A percentile compares a stretch with the other conserved stretches of the same genome.
Conservation (phyloP, 2,329 filamentous ascomycete species). For the Lasiodiplodia hormozganensis region DNA sequence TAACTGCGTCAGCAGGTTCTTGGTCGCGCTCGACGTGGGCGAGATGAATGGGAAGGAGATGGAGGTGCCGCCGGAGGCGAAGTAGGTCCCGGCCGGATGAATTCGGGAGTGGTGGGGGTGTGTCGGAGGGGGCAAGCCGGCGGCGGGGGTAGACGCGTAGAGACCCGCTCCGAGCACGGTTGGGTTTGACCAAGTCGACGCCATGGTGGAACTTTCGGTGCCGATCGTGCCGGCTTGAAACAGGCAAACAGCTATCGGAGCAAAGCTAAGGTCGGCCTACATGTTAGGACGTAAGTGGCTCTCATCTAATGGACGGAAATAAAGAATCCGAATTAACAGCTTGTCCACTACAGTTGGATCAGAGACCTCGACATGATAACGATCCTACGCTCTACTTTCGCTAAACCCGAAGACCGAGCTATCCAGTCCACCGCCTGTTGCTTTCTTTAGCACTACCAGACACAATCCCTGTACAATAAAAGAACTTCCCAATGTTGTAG, state of each 20-base stretch:
- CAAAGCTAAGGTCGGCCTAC: not conserved
- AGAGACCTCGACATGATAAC: not conserved
- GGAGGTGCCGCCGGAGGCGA: conserved; percentile 25
- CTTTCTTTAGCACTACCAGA: not conserved
- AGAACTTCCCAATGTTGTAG: not conserved
- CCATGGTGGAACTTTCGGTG: not conserved
- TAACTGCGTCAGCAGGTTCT: conserved; percentile 83
- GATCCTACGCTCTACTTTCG: not conserved
- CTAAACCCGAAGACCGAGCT: not conserved
- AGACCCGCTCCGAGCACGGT: not conserved
- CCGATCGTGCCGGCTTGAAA: not conserved
- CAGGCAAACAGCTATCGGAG: not conserved
- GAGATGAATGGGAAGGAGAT: conserved; percentile 46
- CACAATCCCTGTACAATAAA: not conserved
- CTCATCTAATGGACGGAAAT: not conserved
- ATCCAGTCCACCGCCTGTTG: not conserved
- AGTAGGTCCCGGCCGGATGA: not conserved
- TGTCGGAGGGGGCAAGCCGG: not conserved
- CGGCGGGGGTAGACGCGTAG: not conserved
- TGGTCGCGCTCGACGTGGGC: conserved; percentile 77
- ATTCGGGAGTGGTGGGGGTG: not conserved
- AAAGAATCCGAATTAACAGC: not conserved
- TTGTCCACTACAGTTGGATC: not conserved
- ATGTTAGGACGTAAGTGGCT: not conserved
- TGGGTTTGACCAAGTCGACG: not conserved